phyloP scores from a whole-genome alignment of 768 basidiomycete species.

The Pisolithus microcarpus region DNA sequence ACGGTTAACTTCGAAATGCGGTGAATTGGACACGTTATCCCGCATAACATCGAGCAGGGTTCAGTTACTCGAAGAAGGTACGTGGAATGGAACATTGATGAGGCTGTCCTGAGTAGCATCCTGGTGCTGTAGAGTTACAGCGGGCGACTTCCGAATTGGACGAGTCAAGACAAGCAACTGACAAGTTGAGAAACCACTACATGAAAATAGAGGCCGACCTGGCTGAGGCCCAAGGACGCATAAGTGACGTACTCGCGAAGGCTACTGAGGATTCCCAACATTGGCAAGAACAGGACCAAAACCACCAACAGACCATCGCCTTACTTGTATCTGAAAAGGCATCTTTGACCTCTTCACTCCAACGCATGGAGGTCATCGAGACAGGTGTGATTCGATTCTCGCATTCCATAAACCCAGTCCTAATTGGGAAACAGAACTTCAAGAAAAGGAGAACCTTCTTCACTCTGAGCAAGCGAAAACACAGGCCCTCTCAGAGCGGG shows the following conservation, averaged over 20 bases:
- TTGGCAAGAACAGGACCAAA: slow-evolving; percentile 35
- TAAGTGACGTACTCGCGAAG: slow-evolving; percentile 11
- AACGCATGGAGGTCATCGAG: slow-evolving; percentile 54
- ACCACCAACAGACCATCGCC: slow-evolving; percentile 67
- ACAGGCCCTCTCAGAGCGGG: slow-evolving; percentile 33
- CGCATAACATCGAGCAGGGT: slow-evolving; percentile 4
- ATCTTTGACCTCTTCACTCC: slow-evolving; percentile 48
- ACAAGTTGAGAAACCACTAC: slow-evolving; percentile 8
- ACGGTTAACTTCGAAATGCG: slow-evolving; percentile 7
- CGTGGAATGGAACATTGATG: slow-evolving; percentile 18
- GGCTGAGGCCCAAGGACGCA: slow-evolving; percentile 12
- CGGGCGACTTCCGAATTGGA: slow-evolving; percentile 14
- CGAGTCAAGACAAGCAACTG: slow-evolving; percentile 8
- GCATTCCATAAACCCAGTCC: neutral
- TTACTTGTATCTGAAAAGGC: slow-evolving; percentile 72
- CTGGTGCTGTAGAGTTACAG: slow-evolving; percentile 11
- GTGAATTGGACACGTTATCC: slow-evolving; percentile 10
- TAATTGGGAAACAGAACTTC: slow-evolving; percentile 32
- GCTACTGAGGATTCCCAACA: slow-evolving; percentile 9
- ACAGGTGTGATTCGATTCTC: slow-evolving; percentile 39
- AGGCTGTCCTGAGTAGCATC: slow-evolving; percentile 22
- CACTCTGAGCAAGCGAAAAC: slow-evolving; percentile 37
- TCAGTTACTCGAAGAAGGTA: slow-evolving; percentile 17
- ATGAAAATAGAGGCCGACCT: slow-evolving; percentile 18
- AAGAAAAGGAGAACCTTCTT: slow-evolving; percentile 35